Evolutionary conservation across 805 yeast genomes (phyloP).

Genomic region (Yarrowia deformans): DNA sequence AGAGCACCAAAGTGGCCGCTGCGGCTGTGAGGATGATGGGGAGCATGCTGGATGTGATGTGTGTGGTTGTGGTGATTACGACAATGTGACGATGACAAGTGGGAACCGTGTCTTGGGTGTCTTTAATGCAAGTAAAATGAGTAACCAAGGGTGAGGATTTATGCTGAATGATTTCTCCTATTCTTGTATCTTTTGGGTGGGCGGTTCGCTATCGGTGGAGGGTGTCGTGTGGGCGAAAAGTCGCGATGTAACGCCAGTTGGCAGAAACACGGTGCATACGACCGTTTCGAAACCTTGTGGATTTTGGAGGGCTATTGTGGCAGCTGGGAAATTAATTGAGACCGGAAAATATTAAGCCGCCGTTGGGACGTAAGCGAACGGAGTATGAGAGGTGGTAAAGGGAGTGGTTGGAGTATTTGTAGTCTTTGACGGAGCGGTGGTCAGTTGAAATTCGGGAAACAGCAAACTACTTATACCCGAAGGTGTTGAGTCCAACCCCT

Average conservation of each 20-base stretch:
- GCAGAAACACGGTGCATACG: not conserved
- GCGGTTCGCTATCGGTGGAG: not conserved
- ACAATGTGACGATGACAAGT: not conserved
- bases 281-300: conserved; percentile 5
- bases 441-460: no score
- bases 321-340: not conserved
- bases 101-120: not conserved
- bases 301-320: not conserved
- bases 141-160: not conserved
- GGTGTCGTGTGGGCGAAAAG: conserved; percentile 5
- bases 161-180: not conserved
- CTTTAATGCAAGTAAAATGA: not conserved
- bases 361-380: not conserved
- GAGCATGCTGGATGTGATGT: not conserved
- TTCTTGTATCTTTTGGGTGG: no score
- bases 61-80: no score
- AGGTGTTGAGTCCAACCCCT: no score
- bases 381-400: not conserved
- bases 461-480: no score
- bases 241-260: conserved; percentile 7
- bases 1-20: not conserved
- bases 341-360: not conserved
- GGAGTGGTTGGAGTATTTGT: not conserved
- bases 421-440: no score
- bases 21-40: not conserved